Evolutionary conservation across 2,329 filamentous ascomycete species (phyloP).

Genomic region (Knoxdaviesia proteae): DNA sequence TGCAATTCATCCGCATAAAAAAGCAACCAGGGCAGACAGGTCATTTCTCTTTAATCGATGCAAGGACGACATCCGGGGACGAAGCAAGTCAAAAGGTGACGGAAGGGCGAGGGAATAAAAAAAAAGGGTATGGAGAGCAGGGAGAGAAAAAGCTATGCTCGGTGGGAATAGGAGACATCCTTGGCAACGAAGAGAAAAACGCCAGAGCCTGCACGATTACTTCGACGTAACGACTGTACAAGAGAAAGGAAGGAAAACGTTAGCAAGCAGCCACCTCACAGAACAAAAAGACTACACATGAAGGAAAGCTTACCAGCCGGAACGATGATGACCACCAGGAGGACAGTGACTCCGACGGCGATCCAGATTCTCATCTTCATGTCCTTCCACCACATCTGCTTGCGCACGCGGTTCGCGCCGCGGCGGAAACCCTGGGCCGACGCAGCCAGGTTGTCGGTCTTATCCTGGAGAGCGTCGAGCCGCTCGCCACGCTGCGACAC

Average conservation of each 20-base stretch:
- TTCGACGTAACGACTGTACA: background rate
- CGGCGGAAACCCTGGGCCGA: constrained; percentile 91
- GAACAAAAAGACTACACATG: background rate
- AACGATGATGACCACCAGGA: constrained; percentile 86
- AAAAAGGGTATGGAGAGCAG: background rate
- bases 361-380: constrained; percentile 99
- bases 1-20: no score
- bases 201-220: background rate
- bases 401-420: constrained; percentile 86
- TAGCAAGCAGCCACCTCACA: background rate
- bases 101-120: background rate
- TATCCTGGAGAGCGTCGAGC: constrained; percentile 74
- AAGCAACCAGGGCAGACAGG: no score
- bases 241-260: background rate
- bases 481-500: constrained; percentile 82
- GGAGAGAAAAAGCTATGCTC: background rate
- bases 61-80: no score
- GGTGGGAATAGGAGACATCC: no score
- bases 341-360: constrained; percentile 71
- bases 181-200: background rate
- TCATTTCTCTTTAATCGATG: no score
- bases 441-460: constrained; percentile 81
- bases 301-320: constrained; percentile 47
- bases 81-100: background rate
- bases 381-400: constrained; percentile 99